Evolutionary conservation across 768 basidiomycete genomes (phyloP).

Genomic region (Polyporus arcularius): DNA sequence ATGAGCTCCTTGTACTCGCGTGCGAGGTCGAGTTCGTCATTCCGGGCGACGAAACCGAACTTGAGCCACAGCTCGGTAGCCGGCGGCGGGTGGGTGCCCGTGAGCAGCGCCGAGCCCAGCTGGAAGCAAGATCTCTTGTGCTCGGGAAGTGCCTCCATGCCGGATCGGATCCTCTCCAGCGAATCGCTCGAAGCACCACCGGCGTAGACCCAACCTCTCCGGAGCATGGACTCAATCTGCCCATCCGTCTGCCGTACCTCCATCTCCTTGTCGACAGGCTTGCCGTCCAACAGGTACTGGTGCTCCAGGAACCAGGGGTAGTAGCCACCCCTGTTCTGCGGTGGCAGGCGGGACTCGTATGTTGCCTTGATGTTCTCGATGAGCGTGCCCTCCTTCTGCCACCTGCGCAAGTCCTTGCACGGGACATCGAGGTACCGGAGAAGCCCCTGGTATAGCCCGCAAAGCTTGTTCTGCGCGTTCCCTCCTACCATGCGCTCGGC

Average conservation of each 20-base stretch:
- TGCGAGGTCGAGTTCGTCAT: not conserved
- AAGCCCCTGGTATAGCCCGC: conserved; percentile 18
- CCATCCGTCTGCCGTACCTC: not conserved
- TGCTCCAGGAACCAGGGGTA: conserved; percentile 41
- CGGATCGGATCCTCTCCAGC: not conserved
- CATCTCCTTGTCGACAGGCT: not conserved
- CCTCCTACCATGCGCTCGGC: conserved; percentile 25
- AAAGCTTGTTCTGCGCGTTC: conserved; percentile 35
- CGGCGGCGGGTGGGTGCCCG: not conserved
- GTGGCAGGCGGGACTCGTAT: conserved; percentile 17
- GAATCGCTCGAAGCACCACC: not conserved
- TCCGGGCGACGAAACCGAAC: conserved; percentile 21
- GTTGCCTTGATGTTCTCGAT: conserved; percentile 34
- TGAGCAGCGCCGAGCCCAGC: not conserved
- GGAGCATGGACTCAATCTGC: too few species aligned
- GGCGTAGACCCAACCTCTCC: not conserved
- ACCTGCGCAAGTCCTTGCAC: not conserved
- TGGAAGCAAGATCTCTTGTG: not conserved
- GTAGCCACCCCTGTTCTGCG: conserved; percentile 29
- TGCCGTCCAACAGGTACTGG: conserved; percentile 31
- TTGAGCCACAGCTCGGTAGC: not conserved
- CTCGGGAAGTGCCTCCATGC: too few species aligned
- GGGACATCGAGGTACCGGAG: conserved; percentile 14
- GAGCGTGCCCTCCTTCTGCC: conserved; percentile 28
- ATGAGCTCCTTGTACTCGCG: conserved; percentile 28